A percentile compares a stretch with the other conserved stretches of the same genome.
Evolutionary conservation across 306 rosid genomes (phyloP).

Genomic region (Castanea mollissima): DNA sequence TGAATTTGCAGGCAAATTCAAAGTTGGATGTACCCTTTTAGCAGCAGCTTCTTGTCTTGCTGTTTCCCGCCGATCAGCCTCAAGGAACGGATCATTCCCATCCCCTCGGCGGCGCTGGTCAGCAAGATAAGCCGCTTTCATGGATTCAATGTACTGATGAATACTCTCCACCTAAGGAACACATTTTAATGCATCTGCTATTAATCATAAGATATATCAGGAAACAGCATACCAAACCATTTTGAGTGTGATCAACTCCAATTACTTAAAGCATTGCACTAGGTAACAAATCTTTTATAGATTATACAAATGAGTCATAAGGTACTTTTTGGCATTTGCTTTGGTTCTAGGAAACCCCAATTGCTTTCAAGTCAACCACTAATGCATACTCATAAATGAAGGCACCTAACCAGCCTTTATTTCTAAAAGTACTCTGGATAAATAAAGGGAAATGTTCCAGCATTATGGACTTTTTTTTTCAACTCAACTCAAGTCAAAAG

Average conservation of each 20-base stretch:
- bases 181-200: constrained; percentile 15
- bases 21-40: constrained; percentile 86
- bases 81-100: constrained; percentile 85
- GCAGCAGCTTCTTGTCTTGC: constrained; percentile 96
- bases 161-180: constrained; percentile 80
- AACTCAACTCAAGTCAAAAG: neutral
- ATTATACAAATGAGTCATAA: neutral
- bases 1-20: constrained; percentile 72
- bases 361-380: neutral
- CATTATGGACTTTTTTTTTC: neutral
- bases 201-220: constrained; percentile 17
- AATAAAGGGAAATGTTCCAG: neutral
- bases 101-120: constrained; percentile 85
- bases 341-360: neutral
- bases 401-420: neutral
- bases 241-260: neutral
- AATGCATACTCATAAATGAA: neutral
- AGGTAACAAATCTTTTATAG: neutral
- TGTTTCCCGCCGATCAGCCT: constrained; percentile 96
- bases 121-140: constrained; percentile 83
- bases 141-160: constrained; percentile 91
- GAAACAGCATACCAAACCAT: constrained; percentile 9
- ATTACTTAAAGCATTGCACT: neutral
- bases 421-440: neutral
- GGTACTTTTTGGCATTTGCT: neutral